Evolutionary conservation across 306 rosid species (phyloP), one percentile per base, ranked within the genome.

Genomic region (Dicorynia guianensis): DNA sequence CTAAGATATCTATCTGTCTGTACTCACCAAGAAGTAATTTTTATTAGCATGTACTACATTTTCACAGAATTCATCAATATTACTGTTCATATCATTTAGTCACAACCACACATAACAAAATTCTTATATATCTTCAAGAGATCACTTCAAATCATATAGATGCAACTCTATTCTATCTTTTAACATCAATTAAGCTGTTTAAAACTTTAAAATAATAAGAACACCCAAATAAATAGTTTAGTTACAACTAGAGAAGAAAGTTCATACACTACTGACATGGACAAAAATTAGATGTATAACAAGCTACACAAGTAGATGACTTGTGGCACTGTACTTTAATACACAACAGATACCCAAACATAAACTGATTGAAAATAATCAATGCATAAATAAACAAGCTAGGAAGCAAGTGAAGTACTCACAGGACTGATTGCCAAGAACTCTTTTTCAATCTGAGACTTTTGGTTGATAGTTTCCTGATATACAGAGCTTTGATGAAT

Each of bases 401-500:
- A 25, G 47, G 67, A 63, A 86, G 65, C 4, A 56, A 61, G 34
- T 49, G 56, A 55, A 53, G 50, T 69, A 79, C 85, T 80, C 74
- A 89, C 91, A 4, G 36, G 78, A 60, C 36, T 87, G 59, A 90
- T 43, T 81, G 85, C 83, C 73, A 72, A 63, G 79, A 76, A 90
- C 57, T 90, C 95, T 67, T 74, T 89, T 69, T 86, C 85, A 42
- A 87, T 82, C 71, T 83, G 85, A 63, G 82, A 89, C 77, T 84
- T 89, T 36, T 77, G 87, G 80, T 81, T 72, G 49, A 87, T 79
- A 44, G 98, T 83, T 83, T 89, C 91, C 58, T 76, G 86, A 78
- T 84, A 87, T 53, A 89, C 85, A n/a, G 84, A 78, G 79, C 95
- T 90, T 67, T 50, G 81, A 34, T 53, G 66, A 86, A 93, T 87